These are phyloP conservation scores for Penicillium roqueforti DNA, from an alignment of 495 filamentous ascomycete species.

Conservation along the genomic window DNA sequence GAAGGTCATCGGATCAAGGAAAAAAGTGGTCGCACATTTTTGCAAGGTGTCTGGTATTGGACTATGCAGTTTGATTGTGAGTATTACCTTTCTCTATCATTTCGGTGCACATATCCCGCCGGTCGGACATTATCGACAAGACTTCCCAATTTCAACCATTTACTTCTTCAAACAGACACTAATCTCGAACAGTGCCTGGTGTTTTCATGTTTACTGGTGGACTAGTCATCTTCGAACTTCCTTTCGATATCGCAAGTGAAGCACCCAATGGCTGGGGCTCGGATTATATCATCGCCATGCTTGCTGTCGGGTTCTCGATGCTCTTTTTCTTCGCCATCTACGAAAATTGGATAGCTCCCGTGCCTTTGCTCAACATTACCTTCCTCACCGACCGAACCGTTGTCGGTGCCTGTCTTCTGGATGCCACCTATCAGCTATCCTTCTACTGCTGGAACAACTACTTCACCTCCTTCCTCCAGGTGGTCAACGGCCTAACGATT, in stretches of 20 bases:
- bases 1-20: conserved; percentile 26
- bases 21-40: conserved; percentile 21
- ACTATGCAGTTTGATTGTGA: conserved; percentile 21
- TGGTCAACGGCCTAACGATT: conserved; percentile 54
- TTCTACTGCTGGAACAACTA: conserved; percentile 34
- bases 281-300: conserved; percentile 43
- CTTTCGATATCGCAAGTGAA: conserved; percentile 45
- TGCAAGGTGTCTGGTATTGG: conserved; percentile 19
- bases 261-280: conserved; percentile 36
- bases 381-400: conserved; percentile 45
- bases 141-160: background rate
- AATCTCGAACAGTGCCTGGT: conserved; percentile 25
- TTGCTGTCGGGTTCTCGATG: conserved; percentile 48
- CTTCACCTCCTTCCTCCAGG: conserved; percentile 62
- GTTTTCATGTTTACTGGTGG: conserved; percentile 50
- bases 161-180: background rate
- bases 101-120: background rate
- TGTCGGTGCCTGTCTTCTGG: conserved; percentile 53
- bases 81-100: background rate
- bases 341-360: conserved; percentile 47
- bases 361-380: conserved; percentile 49
- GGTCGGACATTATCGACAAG: background rate
- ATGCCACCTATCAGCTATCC: conserved; percentile 48
- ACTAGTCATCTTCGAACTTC: conserved; percentile 53
- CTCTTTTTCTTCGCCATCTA: conserved; percentile 49